phyloP scores from a whole-genome alignment of 1,139 yeast species.

The Kodamaea ohmeri region DNA sequence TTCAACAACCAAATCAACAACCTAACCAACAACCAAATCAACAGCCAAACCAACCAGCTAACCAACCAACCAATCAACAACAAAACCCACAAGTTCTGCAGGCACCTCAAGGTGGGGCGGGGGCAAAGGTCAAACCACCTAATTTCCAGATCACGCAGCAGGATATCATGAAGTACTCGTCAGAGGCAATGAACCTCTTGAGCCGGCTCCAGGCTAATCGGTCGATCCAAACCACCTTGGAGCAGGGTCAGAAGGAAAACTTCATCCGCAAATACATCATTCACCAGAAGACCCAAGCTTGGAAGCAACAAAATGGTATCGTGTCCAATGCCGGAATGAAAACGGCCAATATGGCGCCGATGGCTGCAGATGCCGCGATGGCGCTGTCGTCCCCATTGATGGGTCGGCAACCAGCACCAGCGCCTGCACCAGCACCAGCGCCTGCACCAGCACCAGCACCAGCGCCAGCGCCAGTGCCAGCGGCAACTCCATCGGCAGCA shows the following conservation, averaged over 20 bases:
- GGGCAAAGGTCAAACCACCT: slow-evolving; percentile 29
- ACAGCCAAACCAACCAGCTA: slow-evolving; percentile 16
- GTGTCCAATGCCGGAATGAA: slow-evolving; percentile 9
- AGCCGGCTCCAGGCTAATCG: slow-evolving; percentile 40
- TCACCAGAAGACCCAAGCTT: slow-evolving; percentile 41
- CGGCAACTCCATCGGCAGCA: background rate
- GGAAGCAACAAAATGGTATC: slow-evolving; percentile 39
- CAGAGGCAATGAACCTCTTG: slow-evolving; percentile 42
- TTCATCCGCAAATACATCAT: slow-evolving; percentile 41
- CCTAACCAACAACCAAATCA: slow-evolving; percentile 10
- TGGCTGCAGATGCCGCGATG: background rate
- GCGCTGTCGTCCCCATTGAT: background rate
- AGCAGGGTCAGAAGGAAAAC: slow-evolving; percentile 37
- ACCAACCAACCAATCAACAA: slow-evolving; percentile 16
- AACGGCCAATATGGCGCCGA: background rate
- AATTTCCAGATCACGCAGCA: slow-evolving; percentile 41
- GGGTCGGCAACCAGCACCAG: slow-evolving; percentile 18
- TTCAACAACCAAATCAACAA: slow-evolving; percentile 15
- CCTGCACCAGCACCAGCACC: slow-evolving; percentile 5
- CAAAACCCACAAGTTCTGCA: slow-evolving; percentile 16
- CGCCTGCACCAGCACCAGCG: slow-evolving; percentile 22
- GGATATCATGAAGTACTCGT: slow-evolving; percentile 40
- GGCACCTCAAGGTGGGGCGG: slow-evolving; percentile 7
- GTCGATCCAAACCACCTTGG: slow-evolving; percentile 34
- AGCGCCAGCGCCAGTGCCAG: background rate